Percentiles rank a stretch among this genome's conserved stretches.
Evolutionary conservation across 2,329 filamentous ascomycete species (phyloP).

Genomic region (Pochonia chlamydosporia): DNA sequence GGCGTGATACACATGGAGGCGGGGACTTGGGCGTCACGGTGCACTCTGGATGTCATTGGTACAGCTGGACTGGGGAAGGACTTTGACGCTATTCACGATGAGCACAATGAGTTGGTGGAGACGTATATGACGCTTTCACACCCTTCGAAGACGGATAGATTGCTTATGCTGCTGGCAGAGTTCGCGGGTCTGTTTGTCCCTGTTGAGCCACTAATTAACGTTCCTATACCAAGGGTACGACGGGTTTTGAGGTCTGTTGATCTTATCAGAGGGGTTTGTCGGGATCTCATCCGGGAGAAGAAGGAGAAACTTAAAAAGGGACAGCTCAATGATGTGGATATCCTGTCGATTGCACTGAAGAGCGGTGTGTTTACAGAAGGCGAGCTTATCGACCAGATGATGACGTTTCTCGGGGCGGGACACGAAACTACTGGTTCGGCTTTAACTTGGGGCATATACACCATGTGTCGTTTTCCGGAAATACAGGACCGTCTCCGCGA

Average conservation of each 20-base stretch:
- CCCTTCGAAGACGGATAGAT: constrained; percentile 43
- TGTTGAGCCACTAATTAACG: constrained; percentile 47
- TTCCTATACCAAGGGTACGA: constrained; percentile 68
- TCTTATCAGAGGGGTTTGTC: constrained; percentile 60
- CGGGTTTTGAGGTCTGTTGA: constrained; percentile 51
- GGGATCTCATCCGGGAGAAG: constrained; percentile 66
- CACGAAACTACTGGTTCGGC: constrained; percentile 75
- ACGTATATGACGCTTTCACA: constrained; percentile 52
- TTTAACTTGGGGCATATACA: constrained; percentile 69
- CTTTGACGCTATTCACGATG: constrained; percentile 59
- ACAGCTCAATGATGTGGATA: constrained; percentile 63
- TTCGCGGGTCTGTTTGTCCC: constrained; percentile 50
- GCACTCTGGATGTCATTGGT: constrained; percentile 71
- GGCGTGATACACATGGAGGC: constrained; percentile 47
- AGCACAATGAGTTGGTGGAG: constrained; percentile 50
- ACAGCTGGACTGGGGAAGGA: constrained; percentile 65
- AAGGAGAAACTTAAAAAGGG: constrained; percentile 42
- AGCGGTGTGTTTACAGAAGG: constrained; percentile 72
- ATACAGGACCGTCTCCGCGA: constrained; percentile 61
- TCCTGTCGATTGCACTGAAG: constrained; percentile 73
- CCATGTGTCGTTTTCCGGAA: constrained; percentile 59
- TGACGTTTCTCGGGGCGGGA: constrained; percentile 81
- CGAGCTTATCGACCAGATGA: constrained; percentile 76
- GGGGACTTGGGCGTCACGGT: constrained; percentile 57
- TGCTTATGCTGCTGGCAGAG: constrained; percentile 47